Base-by-base conservation (phyloP, 139 green algal genomes). In the Chlamydomonas sp. region DNA sequence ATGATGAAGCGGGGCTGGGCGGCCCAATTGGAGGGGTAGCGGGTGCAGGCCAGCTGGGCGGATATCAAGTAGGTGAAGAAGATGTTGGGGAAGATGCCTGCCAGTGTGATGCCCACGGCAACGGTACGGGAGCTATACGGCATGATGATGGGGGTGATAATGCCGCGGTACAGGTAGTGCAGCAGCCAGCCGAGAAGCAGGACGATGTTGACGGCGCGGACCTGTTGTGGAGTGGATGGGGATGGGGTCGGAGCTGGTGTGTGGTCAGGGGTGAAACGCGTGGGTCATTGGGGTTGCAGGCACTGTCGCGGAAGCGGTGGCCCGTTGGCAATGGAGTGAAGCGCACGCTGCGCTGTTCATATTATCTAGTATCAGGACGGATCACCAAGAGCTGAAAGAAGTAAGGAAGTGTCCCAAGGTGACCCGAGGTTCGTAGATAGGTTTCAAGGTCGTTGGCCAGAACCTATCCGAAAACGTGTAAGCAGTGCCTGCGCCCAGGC, bases 41-140 rank as follows among this genome's bases (percentile, higher is more conserved):
- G 10, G 66, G 66, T 71, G 66, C 66, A 71, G 10, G 66, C 66
- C 66, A 71, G 66, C 66, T 71, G 66, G 17, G 75, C 63, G 2
- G 84, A 75, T 4, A 83, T 83, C 5, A 88, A 75, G 84, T 88
- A 88, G 63, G 20, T 17, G 76, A 88, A 88, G 49, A 88, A 57
- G 31, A 14, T 5, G 75, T 88, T 88, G 75, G 84, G 84, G 75
- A 88, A 78, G 75, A 83, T 69, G 63, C 84, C 84, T 2, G 84
- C 84, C 4, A 88, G 57, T 5, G 84, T 77, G 58, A 88, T 88
- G 57, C 84, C 84, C 3, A 88, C 0, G 2, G 84, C 17, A 7
- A 88, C 84, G 18, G 84, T 88, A 12, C 16, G 12, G 64, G 17
- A 61, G 75, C 72, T 78, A 75, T 88, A 88, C 49, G 84, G 75